These are phyloP conservation scores for Verticillium tricorpus DNA, from an alignment of 2,329 filamentous ascomycete species.

Conservation along the genomic window DNA sequence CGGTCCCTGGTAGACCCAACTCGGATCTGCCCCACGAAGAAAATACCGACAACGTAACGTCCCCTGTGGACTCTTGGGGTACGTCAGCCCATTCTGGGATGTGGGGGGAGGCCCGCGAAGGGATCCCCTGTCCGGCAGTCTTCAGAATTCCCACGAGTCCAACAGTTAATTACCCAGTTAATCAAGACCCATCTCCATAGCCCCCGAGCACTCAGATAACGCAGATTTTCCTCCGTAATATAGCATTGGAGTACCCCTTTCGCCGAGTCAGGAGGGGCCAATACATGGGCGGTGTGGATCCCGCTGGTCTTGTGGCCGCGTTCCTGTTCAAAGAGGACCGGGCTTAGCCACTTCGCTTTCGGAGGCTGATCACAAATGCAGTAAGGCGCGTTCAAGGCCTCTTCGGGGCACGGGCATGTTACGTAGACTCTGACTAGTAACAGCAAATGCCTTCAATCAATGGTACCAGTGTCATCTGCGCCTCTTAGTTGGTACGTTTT, in stretches of 20 bases:
- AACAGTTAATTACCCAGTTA: neutral
- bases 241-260: neutral
- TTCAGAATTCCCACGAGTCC: neutral
- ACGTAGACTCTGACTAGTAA: neutral
- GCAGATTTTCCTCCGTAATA: neutral
- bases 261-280: neutral
- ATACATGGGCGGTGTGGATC: neutral
- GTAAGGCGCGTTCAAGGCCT: neutral
- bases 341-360: neutral
- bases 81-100: neutral
- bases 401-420: neutral
- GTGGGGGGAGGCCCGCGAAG: neutral
- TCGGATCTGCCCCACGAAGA: neutral
- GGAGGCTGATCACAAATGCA: neutral
- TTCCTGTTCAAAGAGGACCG: too few species aligned
- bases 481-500: neutral
- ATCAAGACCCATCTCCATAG: neutral
- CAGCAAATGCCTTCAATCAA: neutral
- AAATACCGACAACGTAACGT: neutral
- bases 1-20: too few species aligned
- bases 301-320: too few species aligned
- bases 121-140: neutral
- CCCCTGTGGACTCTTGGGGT: neutral
- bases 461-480: neutral
- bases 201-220: too few species aligned